Evolutionary conservation across 176 grass and related monocot genomes (phyloP).

Genomic region (Bothriochloa decipiens): DNA sequence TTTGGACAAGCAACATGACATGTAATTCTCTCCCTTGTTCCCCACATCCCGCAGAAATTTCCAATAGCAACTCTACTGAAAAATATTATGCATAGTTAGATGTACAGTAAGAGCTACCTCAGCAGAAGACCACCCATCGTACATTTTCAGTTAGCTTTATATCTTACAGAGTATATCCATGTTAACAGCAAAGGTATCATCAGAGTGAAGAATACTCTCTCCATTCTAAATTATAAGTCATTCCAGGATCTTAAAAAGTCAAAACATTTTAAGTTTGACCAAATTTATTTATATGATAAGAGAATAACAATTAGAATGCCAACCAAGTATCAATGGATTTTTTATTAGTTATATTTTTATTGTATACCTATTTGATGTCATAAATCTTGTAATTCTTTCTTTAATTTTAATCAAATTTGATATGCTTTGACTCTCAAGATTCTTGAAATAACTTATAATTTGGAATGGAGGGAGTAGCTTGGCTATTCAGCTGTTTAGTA

Average conservation of each 20-base stretch:
- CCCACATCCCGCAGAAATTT: constrained; percentile 34
- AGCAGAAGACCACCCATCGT: constrained; percentile 28
- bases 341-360: no score
- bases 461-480: not conserved
- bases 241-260: no score
- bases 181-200: constrained; percentile 56
- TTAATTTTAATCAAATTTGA: no score
- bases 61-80: constrained; percentile 36
- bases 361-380: no score
- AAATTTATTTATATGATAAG: no score
- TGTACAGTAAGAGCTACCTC: constrained; percentile 40
- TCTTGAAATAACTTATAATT: no score
- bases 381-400: no score
- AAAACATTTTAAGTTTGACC: no score
- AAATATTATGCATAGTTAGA: constrained; percentile 38
- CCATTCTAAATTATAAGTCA: no score
- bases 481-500: constrained; percentile 17
- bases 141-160: constrained; percentile 35
- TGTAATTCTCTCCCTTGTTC: constrained; percentile 54
- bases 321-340: no score
- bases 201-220: constrained; percentile 17
- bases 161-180: constrained; percentile 26
- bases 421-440: no score
- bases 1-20: constrained; percentile 65
- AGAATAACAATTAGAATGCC: no score